Evolutionary conservation across 208 protist species (phyloP), one percentile per base, ranked within the genome.

Genomic region (Novymonas esmeraldas): DNA sequence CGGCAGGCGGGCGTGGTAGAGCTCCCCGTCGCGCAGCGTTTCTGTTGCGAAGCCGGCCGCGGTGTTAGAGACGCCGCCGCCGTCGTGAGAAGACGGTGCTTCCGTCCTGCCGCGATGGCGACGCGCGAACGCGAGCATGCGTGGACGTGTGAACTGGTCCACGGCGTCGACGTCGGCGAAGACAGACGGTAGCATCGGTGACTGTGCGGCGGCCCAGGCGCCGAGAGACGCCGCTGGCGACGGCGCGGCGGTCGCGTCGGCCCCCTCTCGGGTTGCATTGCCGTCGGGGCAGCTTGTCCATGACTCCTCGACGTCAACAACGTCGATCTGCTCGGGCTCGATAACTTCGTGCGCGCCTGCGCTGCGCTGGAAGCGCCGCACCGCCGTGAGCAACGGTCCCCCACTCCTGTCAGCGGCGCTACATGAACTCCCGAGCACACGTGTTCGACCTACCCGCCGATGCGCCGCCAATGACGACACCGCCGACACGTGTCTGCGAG

Each of bases 81-180:
- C 39, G 34, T 5, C 38, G 24, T 46, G 33, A 13, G 11, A 14
- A 29, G 29, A 16, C 13, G n/a, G 36, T 1, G 44, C 57, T 16
- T 55, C 39, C 14, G 73, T 65, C 20, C 63, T 28, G 68, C 50
- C 87, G 64, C 42, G 66, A 63, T 93, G 83, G 9, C 88, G 88
- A 50, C 91, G 90, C n/a, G 93, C 68, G 39, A 96, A 94, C 51
- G 81, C 88, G 14, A 93, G 66, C 42, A 96, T 85, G 0, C 89
- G 84, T 10, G 88, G 79, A 5, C 89, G 83, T 1, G 88, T 80
- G 69, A 91, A 96, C 16, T 28, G n/a, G 54, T 77, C 73, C 0
- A 81, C 28, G 6, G 57, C 55, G 9, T 70, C 50, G 13, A 82
- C 76, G 39, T 78, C 71, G 3, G 51, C 45, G 45, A 87, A 76